Conservation (phyloP, 257 asterid species). For the Schizonepeta tenuifolia region DNA sequence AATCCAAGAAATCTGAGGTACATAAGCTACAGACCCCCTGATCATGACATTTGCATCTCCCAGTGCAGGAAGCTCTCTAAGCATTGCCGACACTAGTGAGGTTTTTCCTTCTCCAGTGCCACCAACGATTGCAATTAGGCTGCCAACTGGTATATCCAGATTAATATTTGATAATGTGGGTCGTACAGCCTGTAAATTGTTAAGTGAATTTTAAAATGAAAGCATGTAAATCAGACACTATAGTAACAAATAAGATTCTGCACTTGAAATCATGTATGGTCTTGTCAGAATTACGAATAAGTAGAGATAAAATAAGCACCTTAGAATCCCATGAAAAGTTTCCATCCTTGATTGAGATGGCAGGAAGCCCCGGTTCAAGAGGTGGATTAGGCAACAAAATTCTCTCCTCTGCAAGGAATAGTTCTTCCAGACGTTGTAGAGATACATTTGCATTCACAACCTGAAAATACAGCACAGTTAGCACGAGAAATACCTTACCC, state of each 20-base stretch:
- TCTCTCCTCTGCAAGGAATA: slow-evolving; percentile 84
- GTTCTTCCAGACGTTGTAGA: slow-evolving; percentile 80
- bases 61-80: slow-evolving; percentile 82
- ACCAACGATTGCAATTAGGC: slow-evolving; percentile 86
- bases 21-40: slow-evolving; percentile 88
- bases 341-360: slow-evolving; percentile 76
- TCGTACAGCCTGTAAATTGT: slow-evolving; percentile 57
- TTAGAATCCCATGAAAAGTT: slow-evolving; percentile 81
- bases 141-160: slow-evolving; percentile 81
- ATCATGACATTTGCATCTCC: slow-evolving; percentile 66
- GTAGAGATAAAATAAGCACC: slow-evolving; percentile 44
- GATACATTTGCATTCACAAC: slow-evolving; percentile 92
- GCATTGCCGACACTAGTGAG: slow-evolving; percentile 84
- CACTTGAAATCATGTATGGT: slow-evolving; percentile 13
- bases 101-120: slow-evolving; percentile 99
- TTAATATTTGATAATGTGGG: slow-evolving; percentile 76
- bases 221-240: slow-evolving; percentile 16
- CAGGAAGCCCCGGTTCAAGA: slow-evolving; percentile 64
- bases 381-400: slow-evolving; percentile 78
- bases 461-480: slow-evolving; percentile 43
- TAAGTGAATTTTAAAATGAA: slow-evolving; percentile 11
- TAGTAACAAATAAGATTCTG: not conserved
- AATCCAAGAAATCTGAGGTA: slow-evolving; percentile 96
- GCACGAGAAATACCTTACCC: slow-evolving; percentile 8
- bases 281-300: slow-evolving; percentile 11